These are phyloP conservation scores for Pseudonitzschia multistriata DNA, from an alignment of 108 stramenopile species.

Conservation along the genomic window DNA sequence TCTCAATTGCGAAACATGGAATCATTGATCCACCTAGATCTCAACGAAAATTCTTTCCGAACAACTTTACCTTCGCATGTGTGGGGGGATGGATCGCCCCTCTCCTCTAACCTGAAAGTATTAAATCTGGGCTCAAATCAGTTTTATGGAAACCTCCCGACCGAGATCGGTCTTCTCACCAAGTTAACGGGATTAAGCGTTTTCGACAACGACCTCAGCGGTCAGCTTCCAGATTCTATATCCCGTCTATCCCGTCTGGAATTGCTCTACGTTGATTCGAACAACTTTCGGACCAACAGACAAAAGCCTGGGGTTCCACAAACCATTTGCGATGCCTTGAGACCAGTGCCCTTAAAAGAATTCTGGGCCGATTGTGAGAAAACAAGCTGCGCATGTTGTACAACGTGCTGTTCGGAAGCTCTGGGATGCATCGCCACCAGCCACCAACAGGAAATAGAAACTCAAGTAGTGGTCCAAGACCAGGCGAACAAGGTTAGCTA, in stretches of 20 bases:
- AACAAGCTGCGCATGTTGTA: constrained; percentile 5
- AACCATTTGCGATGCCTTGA: background rate
- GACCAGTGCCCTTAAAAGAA: constrained; percentile 3
- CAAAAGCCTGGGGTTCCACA: constrained; percentile 1
- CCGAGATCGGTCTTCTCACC: constrained; percentile 9
- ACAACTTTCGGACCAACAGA: constrained; percentile 3
- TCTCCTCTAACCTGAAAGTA: constrained; percentile 2
- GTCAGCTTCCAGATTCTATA: background rate
- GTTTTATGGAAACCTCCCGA: constrained; percentile 20
- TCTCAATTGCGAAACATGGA: constrained; percentile 20
- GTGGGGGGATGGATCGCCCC: background rate
- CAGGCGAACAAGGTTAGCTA: background rate
- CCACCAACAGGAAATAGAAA: background rate
- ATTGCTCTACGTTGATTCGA: constrained; percentile 13
- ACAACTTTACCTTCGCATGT: constrained; percentile 10
- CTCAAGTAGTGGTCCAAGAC: background rate
- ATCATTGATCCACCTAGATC: constrained; percentile 7
- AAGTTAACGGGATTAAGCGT: constrained; percentile 11
- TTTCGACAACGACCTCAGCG: constrained; percentile 5
- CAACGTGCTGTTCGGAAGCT: constrained; percentile 6
- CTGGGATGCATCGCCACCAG: background rate
- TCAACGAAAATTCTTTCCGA: constrained; percentile 1
- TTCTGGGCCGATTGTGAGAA: constrained; percentile 12
- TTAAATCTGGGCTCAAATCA: constrained; percentile 20
- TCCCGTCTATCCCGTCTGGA: constrained; percentile 27